Percentiles rank a stretch among this genome's conserved stretches.
Conservation (phyloP, 306 rosid genomes). For the Hippophae gyantsensis region DNA sequence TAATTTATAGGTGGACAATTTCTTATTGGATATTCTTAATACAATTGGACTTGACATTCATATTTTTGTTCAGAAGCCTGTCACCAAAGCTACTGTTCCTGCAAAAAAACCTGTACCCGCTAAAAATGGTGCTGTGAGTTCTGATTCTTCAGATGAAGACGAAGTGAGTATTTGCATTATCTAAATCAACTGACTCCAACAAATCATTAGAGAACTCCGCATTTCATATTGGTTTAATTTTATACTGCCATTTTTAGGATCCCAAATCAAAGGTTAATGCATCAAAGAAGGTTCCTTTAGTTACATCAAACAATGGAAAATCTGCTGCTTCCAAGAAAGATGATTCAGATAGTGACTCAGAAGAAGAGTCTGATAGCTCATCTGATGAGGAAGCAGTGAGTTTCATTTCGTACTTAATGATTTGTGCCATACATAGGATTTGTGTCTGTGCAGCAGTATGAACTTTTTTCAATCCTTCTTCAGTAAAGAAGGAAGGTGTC, state of each 20-base stretch:
- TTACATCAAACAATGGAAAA: constrained; percentile 1
- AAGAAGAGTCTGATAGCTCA: constrained; percentile 21
- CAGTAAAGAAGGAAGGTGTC: no score
- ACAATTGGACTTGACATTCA: not conserved
- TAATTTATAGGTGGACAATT: not conserved
- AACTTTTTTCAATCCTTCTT: no score
- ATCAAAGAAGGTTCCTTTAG: not conserved
- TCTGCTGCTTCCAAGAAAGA: not conserved
- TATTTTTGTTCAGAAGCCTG: constrained; percentile 26
- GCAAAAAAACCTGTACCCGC: constrained; percentile 20
- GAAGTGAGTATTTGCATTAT: constrained; percentile 27
- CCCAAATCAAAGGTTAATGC: not conserved
- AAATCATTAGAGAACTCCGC: not conserved
- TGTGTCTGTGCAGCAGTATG: no score
- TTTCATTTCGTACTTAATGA: not conserved
- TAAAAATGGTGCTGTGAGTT: constrained; percentile 31
- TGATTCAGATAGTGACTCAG: constrained; percentile 20
- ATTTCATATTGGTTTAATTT: not conserved
- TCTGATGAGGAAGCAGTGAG: constrained; percentile 25
- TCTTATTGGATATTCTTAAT: not conserved
- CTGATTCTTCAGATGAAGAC: constrained; percentile 30
- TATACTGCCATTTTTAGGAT: not conserved
- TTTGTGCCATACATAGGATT: no score
- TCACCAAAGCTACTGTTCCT: constrained; percentile 18
- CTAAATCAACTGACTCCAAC: not conserved